Conservation (phyloP, 148 eudicot genomes). For the Polygonum maritimum region DNA sequence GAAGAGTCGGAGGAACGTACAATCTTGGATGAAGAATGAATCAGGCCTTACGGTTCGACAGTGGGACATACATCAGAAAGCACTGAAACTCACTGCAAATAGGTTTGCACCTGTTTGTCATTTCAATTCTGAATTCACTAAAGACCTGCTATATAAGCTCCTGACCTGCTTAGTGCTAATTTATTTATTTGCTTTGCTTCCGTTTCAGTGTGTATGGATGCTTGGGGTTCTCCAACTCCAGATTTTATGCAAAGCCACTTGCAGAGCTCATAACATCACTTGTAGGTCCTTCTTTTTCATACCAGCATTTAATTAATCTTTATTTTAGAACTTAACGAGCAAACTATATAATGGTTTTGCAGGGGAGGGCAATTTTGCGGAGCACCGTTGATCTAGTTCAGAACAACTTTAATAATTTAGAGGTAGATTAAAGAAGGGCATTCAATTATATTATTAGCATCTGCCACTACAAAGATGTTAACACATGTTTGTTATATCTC, state of each 20-base stretch:
- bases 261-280: constrained; percentile 89
- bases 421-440: constrained; percentile 34
- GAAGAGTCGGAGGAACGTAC: constrained; percentile 74
- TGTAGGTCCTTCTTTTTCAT: constrained; percentile 22
- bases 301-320: background rate
- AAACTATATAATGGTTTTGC: constrained; percentile 17
- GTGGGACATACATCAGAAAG: constrained; percentile 91
- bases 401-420: constrained; percentile 70
- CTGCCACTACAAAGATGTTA: background rate
- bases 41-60: constrained; percentile 74
- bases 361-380: constrained; percentile 97
- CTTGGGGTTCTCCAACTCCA: constrained; percentile 89
- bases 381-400: constrained; percentile 94
- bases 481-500: constrained; percentile 8
- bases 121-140: background rate
- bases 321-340: background rate
- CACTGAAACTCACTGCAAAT: constrained; percentile 96
- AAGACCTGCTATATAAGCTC: background rate
- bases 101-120: constrained; percentile 37
- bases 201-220: constrained; percentile 95
- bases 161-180: background rate
- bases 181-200: constrained; percentile 13
- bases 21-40: constrained; percentile 65
- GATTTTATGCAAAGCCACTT: constrained; percentile 95
- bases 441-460: background rate